Base-by-base conservation (phyloP, 768 basidiomycete species). In the Rhizopogon sp. region DNA sequence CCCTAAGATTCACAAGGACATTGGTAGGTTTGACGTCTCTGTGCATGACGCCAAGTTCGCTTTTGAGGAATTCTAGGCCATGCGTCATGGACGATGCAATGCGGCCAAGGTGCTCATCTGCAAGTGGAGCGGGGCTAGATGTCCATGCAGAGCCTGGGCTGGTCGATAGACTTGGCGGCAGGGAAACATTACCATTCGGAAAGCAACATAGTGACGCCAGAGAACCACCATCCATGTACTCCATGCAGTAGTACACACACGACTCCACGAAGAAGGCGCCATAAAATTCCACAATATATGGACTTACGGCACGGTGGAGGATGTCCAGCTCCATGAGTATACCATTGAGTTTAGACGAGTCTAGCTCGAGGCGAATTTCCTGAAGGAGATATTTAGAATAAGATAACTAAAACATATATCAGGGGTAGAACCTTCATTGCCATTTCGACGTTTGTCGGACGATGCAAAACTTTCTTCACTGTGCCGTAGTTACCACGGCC, bases 241-340 rank as follows among this genome's bases (percentile, higher is more conserved):
- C 97, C 95, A 98, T 98, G 72, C 95, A 98, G 70, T 97, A 98
- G 73, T 99, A 98, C 22, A 99, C 97, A 70, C 96, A 99, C n/a
- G 92, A 92, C 68, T 99, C 97, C 71, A 97, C 94, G 72, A 97
- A 98, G 76, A 99, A 99, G 4, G 97, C 97, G 43, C 97, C 97
- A 67, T 96, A 98, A 63, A 99, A 99, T 58, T 98, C 97, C 64
- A 99, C 92, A 60, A 98, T 98, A 65, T 91, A 85, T 3, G 89
- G 90, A 8, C 89, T 85, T 43, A 87, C 80, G 3, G 95, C 95
- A 28, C 94, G 90, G 70, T 99, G 97, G 6, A 99, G 83, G 60
- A 99, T 89, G 67, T 99, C 96, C 52, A 99, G 88, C 66, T 99
- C 97, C 89, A 98, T 98, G 63, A 99, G 87, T 76, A 99, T 98